These are phyloP conservation scores for Medicago arabica DNA, from an alignment of 306 rosid genomes.

Conservation along the genomic window DNA sequence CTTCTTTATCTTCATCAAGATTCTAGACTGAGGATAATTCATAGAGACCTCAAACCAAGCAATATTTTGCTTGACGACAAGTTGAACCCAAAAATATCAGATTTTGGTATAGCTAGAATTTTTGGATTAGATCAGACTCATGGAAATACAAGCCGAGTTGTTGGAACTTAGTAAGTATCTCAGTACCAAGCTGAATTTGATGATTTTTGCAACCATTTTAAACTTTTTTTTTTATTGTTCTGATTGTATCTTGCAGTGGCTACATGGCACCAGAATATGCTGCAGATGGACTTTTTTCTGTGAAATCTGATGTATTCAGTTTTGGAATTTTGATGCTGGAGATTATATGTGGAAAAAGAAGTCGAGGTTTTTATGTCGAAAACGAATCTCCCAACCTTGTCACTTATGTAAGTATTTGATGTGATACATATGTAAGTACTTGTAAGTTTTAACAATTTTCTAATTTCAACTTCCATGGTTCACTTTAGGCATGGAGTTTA, in stretches of 20 bases:
- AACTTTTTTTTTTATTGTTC: not conserved
- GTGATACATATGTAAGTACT: not conserved
- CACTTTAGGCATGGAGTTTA: constrained; percentile 57
- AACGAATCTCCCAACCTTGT: constrained; percentile 46
- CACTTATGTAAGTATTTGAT: constrained; percentile 52
- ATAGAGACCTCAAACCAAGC: constrained; percentile 60
- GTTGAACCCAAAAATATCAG: constrained; percentile 59
- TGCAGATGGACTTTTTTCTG: constrained; percentile 49
- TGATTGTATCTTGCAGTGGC: constrained; percentile 32
- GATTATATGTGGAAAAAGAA: constrained; percentile 63
- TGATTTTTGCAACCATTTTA: not conserved
- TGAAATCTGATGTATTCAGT: constrained; percentile 51
- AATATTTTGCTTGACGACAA: constrained; percentile 54
- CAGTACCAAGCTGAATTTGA: not conserved
- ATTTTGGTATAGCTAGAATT: constrained; percentile 60
- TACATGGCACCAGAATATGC: constrained; percentile 74
- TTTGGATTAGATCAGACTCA: constrained; percentile 50
- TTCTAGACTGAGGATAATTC: constrained; percentile 48
- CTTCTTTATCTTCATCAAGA: constrained; percentile 42
- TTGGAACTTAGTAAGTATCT: constrained; percentile 60
- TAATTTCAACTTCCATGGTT: not conserved
- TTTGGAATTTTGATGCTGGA: constrained; percentile 58
- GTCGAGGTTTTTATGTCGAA: constrained; percentile 44
- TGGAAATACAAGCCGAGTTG: constrained; percentile 54
- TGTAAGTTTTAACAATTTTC: not conserved